phyloP scores from a whole-genome alignment of 2,329 filamentous ascomycete species.

The Cercospora zeina region DNA sequence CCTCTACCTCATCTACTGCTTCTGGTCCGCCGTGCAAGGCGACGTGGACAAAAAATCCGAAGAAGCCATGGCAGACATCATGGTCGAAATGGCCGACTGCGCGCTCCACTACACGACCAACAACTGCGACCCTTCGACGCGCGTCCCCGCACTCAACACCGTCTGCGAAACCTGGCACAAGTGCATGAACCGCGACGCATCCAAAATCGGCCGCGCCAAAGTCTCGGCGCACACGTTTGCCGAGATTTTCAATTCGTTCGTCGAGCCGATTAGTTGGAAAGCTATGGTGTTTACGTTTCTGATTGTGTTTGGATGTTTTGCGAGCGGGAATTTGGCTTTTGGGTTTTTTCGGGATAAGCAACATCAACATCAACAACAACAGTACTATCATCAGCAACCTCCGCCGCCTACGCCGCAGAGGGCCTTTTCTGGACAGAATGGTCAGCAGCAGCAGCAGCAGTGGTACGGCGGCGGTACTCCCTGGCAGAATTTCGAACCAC shows the following conservation, averaged over 20 bases:
- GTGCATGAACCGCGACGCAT: slow-evolving; percentile 84
- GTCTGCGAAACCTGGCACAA: slow-evolving; percentile 78
- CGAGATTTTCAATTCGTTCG: slow-evolving; percentile 89
- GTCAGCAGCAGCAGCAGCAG: slow-evolving; percentile 16
- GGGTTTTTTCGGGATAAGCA: slow-evolving; percentile 53
- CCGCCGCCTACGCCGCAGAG: slow-evolving; percentile 41
- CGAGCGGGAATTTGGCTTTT: slow-evolving; percentile 62
- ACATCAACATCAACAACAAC: slow-evolving; percentile 29
- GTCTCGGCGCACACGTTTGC: slow-evolving; percentile 86
- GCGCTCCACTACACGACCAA: slow-evolving; percentile 73
- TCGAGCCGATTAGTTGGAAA: slow-evolving; percentile 87
- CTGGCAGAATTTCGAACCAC: slow-evolving; percentile 33
- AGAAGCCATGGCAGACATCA: slow-evolving; percentile 63
- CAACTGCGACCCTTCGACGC: slow-evolving; percentile 65
- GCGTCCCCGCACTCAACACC: slow-evolving; percentile 69
- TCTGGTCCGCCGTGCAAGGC: slow-evolving; percentile 67
- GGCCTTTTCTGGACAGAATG: slow-evolving; percentile 35
- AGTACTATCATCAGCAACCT: slow-evolving; percentile 28
- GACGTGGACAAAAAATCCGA: slow-evolving; percentile 74
- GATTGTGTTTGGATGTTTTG: slow-evolving; percentile 54
- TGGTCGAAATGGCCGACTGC: slow-evolving; percentile 73
- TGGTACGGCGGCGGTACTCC: slow-evolving; percentile 36
- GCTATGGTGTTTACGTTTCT: slow-evolving; percentile 61
- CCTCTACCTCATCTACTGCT: slow-evolving; percentile 67
- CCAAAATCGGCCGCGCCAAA: slow-evolving; percentile 73